Evolutionary conservation across 225 moss, liverwort and hornwort species (phyloP), one percentile per base, ranked within the genome.

Genomic region (Asterella californica): DNA sequence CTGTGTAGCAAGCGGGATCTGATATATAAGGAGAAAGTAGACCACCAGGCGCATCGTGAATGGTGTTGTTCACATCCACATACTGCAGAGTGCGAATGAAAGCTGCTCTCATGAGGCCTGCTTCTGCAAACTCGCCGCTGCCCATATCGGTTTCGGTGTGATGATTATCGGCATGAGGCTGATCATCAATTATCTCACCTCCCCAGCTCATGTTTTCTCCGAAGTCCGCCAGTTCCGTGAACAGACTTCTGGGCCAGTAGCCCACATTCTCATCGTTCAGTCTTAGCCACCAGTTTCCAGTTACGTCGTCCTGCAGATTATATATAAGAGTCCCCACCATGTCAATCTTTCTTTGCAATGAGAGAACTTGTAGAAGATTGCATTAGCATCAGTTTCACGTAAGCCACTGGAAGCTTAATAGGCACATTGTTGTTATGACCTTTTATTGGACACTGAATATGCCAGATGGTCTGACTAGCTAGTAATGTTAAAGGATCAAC

Each of bases 221-320:
- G 7, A 15, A 77, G 48, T 70, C 78, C 15, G 6, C 36, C n/a
- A 85, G 52, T 8, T 21, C 24, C 9, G 15, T 46, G 78, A 42
- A 85, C 14, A 85, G 27, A 14, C 15, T 63, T 25, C 33, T 45
- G 0, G 84, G 81, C 81, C 81, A 85, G 42, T 79, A 85, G 2
- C 85, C 85, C 24, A 85, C 85, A 47, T 60, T 34, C 75, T 85
- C 85, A 32, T 82, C 82, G 47, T 82, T 76, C 5, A 82, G 15
- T 36, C 75, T 79, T 9, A 85, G 54, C 84, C 84, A 85, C 81
- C 84, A 85, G 78, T 85, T 81, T 8, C 52, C 66, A 5, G 64
- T 81, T 14, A 2, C 42, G 27, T 73, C 78, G 64, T 85, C 72
- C 78, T 74, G 55, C 70, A 70, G n/a, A n/a, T 66, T 2, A 42